Evolutionary conservation across 2,329 filamentous ascomycete species (phyloP).

Genomic region (Chaetomium olivaceum): DNA sequence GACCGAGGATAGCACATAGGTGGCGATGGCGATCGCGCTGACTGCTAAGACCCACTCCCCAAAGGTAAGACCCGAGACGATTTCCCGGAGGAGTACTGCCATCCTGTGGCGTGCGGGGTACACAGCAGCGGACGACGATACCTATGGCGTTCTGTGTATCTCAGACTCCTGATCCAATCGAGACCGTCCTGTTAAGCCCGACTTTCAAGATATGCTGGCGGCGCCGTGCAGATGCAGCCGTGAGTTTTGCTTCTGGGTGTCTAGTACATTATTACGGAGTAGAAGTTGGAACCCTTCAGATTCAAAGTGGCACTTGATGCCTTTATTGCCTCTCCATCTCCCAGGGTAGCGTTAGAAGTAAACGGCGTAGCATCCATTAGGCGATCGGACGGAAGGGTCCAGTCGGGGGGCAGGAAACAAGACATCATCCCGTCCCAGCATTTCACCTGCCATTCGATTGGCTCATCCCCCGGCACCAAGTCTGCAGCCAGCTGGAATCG

Average conservation of each 20-base stretch:
- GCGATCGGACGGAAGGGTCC: not conserved
- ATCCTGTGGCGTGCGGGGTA: not conserved
- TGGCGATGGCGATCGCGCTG: not conserved
- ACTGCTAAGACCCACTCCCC: slow-evolving; percentile 5
- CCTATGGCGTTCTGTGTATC: not conserved
- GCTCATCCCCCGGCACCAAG: not conserved
- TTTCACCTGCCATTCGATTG: not conserved
- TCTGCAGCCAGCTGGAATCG: not conserved
- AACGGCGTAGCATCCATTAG: not conserved
- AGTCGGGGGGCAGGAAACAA: not conserved
- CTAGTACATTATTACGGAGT: not conserved
- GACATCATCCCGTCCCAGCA: not conserved
- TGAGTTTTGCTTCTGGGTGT: not conserved
- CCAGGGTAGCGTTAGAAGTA: not conserved
- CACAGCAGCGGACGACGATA: not conserved
- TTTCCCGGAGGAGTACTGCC: not conserved
- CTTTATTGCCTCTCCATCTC: not conserved
- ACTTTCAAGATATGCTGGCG: too few species aligned
- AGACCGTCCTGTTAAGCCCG: not conserved
- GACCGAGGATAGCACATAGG: slow-evolving; percentile 26
- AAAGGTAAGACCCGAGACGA: not conserved
- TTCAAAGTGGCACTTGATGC: not conserved
- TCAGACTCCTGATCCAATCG: not conserved
- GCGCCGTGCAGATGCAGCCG: not conserved
- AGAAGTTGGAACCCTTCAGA: not conserved